Percentiles rank a stretch among this genome's conserved stretches.
phyloP scores from a whole-genome alignment of 2,329 filamentous ascomycete genomes.

The Shiraia bambusicola region DNA sequence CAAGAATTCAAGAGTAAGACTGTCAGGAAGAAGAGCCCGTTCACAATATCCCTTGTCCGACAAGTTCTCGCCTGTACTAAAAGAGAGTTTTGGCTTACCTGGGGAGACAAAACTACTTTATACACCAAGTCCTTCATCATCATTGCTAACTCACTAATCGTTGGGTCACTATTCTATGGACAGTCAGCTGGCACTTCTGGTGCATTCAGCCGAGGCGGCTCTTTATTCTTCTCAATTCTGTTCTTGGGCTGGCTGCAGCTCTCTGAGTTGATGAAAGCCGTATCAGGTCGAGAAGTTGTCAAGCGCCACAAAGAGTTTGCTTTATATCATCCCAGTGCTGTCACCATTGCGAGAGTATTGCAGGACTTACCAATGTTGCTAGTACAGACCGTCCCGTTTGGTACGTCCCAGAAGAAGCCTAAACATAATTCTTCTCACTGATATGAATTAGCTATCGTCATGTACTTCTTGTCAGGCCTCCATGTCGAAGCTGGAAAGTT shows the following conservation, averaged over 20 bases:
- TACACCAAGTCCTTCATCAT: constrained; percentile 77
- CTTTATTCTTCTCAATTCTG: constrained; percentile 66
- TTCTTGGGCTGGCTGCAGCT: constrained; percentile 72
- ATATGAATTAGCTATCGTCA: constrained; percentile 49
- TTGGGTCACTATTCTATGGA: constrained; percentile 77
- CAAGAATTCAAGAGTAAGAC: constrained; percentile 66
- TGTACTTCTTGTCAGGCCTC: constrained; percentile 66
- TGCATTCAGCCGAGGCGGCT: constrained; percentile 64
- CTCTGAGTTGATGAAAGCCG: constrained; percentile 75
- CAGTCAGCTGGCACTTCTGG: constrained; percentile 60
- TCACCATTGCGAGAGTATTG: constrained; percentile 62
- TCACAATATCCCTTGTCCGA: constrained; percentile 71
- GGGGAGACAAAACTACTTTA: constrained; percentile 72
- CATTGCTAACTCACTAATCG: constrained; percentile 70
- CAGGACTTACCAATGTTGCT: constrained; percentile 64
- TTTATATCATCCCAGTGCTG: constrained; percentile 69
- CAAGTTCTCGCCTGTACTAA: constrained; percentile 70
- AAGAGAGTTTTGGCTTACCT: constrained; percentile 76
- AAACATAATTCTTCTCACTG: constrained; percentile 2
- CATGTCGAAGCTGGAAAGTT: constrained; percentile 63
- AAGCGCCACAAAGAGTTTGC: constrained; percentile 68
- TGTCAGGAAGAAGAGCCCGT: constrained; percentile 68
- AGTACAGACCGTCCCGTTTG: constrained; percentile 60
- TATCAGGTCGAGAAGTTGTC: constrained; percentile 69
- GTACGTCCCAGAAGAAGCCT: constrained; percentile 13